Base-by-base conservation (phyloP, 768 basidiomycete genomes). In the Phlebiopsis gigantea region DNA sequence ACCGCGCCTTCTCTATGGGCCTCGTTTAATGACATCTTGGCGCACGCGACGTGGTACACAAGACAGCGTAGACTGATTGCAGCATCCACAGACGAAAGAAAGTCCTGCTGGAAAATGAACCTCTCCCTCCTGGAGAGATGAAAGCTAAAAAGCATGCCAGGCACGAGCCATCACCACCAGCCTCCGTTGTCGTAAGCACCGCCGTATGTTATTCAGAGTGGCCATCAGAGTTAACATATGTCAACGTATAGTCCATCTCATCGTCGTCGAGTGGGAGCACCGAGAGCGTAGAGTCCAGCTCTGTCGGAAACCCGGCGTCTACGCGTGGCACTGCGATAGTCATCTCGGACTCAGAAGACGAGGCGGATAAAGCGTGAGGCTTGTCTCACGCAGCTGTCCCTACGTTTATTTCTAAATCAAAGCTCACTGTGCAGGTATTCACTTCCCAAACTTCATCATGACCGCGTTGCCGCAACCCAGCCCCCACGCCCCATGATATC, bases 271-370 rank as follows among this genome's bases (percentile, higher is more conserved):
- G 39, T 6, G 25, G 17, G 19, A 54, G 50, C 8, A 39, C 12
- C 8, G 34, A 39, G 14, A 28, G 7, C 24, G 30, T 41, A 9
- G 30, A 14, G 12, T 57, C 56, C 4, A 28, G 19, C 29, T 57
- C 44, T 22, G 21, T 31, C 5, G 30, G 30, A 43, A 4, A 10
- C 2, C 21, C 55, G 28, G n/a, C 42, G 29, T 21, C 26, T 29
- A 44, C 44, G 42, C 53, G 41, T 21, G 24, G 49, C 9, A 50
- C 55, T 2, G 57, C 65, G 0, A 59, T 64, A 10, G 60, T 65
- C 7, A 59, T 66, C 0, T 66, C 65, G 0, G 67, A 68, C 19
- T 63, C 62, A 3, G 68, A 63, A 47, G 64, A 66, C 53, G 68
- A 64, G 10, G 34, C 56, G 0, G 39, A 28, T 10, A 39, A 39